Evolutionary conservation across 805 yeast genomes (phyloP).

Genomic region (Cyberlindnera nakhonratchasimensis): DNA sequence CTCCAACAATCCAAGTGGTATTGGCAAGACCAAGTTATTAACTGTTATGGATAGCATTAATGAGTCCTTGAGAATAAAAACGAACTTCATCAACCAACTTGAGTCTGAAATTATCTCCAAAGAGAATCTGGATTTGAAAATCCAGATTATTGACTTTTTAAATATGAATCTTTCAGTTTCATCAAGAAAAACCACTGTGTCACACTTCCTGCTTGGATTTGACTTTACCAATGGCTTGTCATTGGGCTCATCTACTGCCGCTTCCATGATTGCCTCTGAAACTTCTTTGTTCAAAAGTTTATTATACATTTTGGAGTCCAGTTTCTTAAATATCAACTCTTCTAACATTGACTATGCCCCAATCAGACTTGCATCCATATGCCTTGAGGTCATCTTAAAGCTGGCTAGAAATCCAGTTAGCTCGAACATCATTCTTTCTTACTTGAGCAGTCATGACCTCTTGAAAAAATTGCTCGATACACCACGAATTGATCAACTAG

Average conservation of each 20-base stretch:
- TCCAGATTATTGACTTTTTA: conserved; percentile 57
- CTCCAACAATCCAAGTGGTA: conserved; percentile 24
- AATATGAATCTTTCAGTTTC: conserved; percentile 42
- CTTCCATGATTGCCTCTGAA: conserved; percentile 51
- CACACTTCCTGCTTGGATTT: conserved; percentile 81
- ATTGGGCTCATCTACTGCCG: conserved; percentile 40
- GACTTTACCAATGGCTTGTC: conserved; percentile 48
- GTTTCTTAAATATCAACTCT: conserved; percentile 41
- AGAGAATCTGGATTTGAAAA: conserved; percentile 46
- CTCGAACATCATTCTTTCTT: conserved; percentile 45
- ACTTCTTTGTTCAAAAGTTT: conserved; percentile 56
- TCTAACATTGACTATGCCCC: conserved; percentile 48
- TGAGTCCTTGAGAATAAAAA: conserved; percentile 71
- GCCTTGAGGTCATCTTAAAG: conserved; percentile 59
- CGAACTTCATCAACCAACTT: conserved; percentile 67
- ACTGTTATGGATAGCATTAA: conserved; percentile 72
- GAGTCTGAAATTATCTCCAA: conserved; percentile 42
- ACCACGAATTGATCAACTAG: conserved; percentile 49
- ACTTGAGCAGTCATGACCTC: conserved; percentile 49
- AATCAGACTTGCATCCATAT: conserved; percentile 52
- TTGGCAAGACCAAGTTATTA: conserved; percentile 57
- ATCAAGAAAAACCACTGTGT: conserved; percentile 45
- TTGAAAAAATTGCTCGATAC: conserved; percentile 48
- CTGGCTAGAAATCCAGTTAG: conserved; percentile 57
- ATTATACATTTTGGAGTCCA: conserved; percentile 44